Evolutionary conservation across 768 basidiomycete genomes (phyloP).

Genomic region (Tulasnella sp.): DNA sequence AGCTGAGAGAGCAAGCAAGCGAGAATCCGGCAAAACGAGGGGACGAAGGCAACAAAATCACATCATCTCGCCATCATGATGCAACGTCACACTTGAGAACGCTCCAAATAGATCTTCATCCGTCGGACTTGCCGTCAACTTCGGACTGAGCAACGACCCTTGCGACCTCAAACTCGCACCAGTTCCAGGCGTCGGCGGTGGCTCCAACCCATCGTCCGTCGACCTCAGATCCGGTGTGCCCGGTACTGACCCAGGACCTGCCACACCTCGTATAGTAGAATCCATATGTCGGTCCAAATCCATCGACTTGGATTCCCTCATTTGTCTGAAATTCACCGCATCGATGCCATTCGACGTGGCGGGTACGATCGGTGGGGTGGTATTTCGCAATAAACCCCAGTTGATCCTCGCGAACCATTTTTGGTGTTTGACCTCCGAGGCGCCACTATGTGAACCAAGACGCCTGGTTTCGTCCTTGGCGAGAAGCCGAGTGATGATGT

Average conservation of each 20-base stretch:
- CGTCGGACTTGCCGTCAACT: constrained; percentile 21
- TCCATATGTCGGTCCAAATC: constrained; percentile 53
- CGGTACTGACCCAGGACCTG: constrained; percentile 28
- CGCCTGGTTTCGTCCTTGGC: constrained; percentile 87
- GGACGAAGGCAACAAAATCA: not conserved
- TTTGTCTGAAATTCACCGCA: constrained; percentile 78
- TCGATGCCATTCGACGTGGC: constrained; percentile 66
- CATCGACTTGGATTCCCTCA: constrained; percentile 84
- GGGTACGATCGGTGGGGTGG: constrained; percentile 88
- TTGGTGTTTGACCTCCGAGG: constrained; percentile 97
- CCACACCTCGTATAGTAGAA: constrained; percentile 28
- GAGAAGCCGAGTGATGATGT: constrained; percentile 73
- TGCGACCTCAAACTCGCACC: not conserved
- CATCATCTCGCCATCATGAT: constrained; percentile 65
- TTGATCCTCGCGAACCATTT: constrained; percentile 96
- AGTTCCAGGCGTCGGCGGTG: constrained; percentile 6
- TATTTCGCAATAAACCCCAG: constrained; percentile 92
- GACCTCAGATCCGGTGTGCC: constrained; percentile 32
- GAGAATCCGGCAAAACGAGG: not conserved
- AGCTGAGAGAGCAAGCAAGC: not conserved
- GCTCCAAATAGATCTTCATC: constrained; percentile 69
- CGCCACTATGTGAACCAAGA: constrained; percentile 85
- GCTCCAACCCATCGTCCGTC: constrained; percentile 38
- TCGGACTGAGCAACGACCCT: constrained; percentile 6
- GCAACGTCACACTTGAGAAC: constrained; percentile 75